Evolutionary conservation across 306 rosid genomes (phyloP).

Genomic region (Quercus agrifolia): DNA sequence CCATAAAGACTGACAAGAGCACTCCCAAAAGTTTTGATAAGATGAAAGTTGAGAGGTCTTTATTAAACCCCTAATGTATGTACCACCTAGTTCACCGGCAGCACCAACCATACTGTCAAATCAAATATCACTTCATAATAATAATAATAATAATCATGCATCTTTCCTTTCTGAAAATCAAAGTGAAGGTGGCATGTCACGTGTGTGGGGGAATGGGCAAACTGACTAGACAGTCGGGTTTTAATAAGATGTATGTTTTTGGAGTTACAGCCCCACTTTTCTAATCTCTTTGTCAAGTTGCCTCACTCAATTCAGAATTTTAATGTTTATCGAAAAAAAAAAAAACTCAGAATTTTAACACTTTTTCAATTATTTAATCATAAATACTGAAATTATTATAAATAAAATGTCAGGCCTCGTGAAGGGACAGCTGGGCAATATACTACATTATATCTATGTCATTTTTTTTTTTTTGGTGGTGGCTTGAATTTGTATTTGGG

Average conservation of each 20-base stretch:
- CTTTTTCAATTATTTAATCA: neutral
- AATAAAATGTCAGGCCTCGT: neutral
- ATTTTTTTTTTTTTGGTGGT: neutral
- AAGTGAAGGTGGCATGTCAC: constrained; percentile 20
- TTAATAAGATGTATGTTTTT: neutral
- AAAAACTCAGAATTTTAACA: constrained; percentile 5
- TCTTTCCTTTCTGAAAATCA: constrained; percentile 14
- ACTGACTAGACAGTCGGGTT: constrained; percentile 21
- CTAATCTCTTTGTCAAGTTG: constrained; percentile 31
- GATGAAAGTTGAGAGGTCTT: neutral
- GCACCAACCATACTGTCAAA: constrained; percentile 25
- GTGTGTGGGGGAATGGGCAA: constrained; percentile 36
- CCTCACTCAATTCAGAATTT: constrained; percentile 37
- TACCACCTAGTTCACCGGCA: constrained; percentile 19
- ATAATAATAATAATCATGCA: neutral
- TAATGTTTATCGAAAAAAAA: no score
- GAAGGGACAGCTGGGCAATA: constrained; percentile 11
- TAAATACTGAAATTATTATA: neutral
- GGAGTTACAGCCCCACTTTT: constrained; percentile 16
- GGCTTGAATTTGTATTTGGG: neutral
- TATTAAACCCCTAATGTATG: neutral
- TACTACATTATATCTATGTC: neutral
- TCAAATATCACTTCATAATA: constrained; percentile 28
- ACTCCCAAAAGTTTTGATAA: neutral
- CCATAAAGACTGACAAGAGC: neutral